Evolutionary conservation across 352 stramenopile species (phyloP), one percentile per base, ranked within the genome.

Genomic region (Phytophthora tubulina): DNA sequence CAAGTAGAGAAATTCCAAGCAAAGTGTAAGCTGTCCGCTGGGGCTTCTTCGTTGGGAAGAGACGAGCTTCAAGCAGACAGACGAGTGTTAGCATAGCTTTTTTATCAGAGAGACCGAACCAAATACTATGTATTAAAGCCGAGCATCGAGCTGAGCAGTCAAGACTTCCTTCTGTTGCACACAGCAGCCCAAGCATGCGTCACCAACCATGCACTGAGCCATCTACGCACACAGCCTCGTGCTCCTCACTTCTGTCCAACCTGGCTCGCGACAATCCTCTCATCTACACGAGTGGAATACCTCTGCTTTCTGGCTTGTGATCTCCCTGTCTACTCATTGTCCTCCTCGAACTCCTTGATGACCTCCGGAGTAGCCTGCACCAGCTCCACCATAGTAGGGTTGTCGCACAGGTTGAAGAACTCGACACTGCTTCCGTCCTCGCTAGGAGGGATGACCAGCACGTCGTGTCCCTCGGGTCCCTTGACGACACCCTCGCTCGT

Each of bases 361-460:
- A 96, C 53, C n/a, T 92, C 84, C 17, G 79, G 64, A 1, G 88
- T 86, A 46, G 88, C 88, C 70, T 96, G 88, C 71, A 96, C 85
- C 35, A 96, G 79, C 77, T 96, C 88, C 44, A 96, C 88, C 59
- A 93, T 72, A 9, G 88, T 88, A 39, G 86, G 86, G 68, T 84
- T 88, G 73, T 93, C 86, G 69, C 85, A 93, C 67, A 96, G 60
- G 75, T 96, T 93, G 73, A 96, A 94, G 56, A 93, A 87, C 79
- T 91, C 75, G 30, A 91, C n/a, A 55, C 80, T 88, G 54, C 78
- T 88, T 75, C 82, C 78, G 41, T 89, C 79, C 14, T 85, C 86
- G n/a, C 61, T 87, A 3, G 88, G 86, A 32, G 80, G 80, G 50
- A 95, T 88, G 42, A 91, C 79, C 15, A 95, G 73, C 66, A 93